Evolutionary conservation across 2,329 filamentous ascomycete genomes (phyloP).

Genomic region (Stagonosporopsis rhizophila): DNA sequence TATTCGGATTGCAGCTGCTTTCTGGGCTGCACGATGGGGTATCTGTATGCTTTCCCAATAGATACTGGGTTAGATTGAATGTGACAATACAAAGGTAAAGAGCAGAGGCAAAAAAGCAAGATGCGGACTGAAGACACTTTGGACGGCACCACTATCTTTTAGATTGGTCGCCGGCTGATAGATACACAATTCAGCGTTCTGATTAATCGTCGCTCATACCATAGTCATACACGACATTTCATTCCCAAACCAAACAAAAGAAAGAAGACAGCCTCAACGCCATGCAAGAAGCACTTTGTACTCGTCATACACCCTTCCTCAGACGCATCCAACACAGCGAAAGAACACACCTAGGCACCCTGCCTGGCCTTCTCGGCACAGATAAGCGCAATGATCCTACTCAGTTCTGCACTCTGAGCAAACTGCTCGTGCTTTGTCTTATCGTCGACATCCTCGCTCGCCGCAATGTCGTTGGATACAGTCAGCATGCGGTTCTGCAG

Average conservation of each 20-base stretch:
- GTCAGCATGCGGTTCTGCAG: slow-evolving; percentile 60
- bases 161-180: neutral
- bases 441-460: slow-evolving; percentile 55
- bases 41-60: no score
- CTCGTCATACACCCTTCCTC: neutral
- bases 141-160: neutral
- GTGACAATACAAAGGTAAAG: no score
- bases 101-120: neutral
- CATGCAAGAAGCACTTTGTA: slow-evolving; percentile 8
- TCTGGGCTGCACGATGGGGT: no score
- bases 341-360: slow-evolving; percentile 36
- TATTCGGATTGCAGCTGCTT: no score
- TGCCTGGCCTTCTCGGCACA: slow-evolving; percentile 62
- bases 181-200: neutral
- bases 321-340: neutral
- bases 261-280: slow-evolving; percentile 8
- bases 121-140: neutral
- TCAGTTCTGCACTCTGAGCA: slow-evolving; percentile 57
- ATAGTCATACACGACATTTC: slow-evolving; percentile 10
- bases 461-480: slow-evolving; percentile 56
- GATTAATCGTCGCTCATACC: slow-evolving; percentile 4
- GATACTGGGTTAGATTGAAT: no score
- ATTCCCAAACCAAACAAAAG: slow-evolving; percentile 1
- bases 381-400: slow-evolving; percentile 59
- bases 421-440: slow-evolving; percentile 59